phyloP scores from a whole-genome alignment of 73 alveolate genomes.

The Effrenium voratum region DNA sequence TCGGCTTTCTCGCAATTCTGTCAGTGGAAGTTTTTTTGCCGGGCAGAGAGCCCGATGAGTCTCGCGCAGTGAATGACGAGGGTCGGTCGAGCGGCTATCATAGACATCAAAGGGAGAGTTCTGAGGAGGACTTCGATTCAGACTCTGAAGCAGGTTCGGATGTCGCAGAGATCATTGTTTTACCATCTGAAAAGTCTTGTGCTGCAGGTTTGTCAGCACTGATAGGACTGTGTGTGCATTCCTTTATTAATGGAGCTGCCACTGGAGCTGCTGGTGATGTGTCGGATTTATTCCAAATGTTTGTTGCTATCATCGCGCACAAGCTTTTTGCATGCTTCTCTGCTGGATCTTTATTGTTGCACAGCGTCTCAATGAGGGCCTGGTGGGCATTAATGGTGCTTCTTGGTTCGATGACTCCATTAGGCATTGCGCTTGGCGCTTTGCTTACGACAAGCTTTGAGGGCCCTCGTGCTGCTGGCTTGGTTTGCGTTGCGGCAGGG shows the following conservation, averaged over 20 bases:
- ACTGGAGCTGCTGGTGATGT: constrained; percentile 16
- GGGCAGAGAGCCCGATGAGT: not conserved
- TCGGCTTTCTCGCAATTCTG: constrained; percentile 50
- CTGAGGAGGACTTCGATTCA: not conserved
- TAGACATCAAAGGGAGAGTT: not conserved
- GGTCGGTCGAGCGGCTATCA: not conserved
- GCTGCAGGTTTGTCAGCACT: constrained; percentile 29
- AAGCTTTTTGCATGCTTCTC: constrained; percentile 48
- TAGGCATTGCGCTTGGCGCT: constrained; percentile 24
- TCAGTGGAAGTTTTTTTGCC: constrained; percentile 27
- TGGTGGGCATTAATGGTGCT: constrained; percentile 38
- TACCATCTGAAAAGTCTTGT: constrained; percentile 5
- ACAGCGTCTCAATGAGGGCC: not conserved
- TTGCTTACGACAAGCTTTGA: not conserved
- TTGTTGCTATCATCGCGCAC: constrained; percentile 51
- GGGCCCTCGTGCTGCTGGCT: constrained; percentile 22
- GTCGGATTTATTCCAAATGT: not conserved
- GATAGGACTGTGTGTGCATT: constrained; percentile 44
- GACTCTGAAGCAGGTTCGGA: not conserved
- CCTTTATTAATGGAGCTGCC: constrained; percentile 50
- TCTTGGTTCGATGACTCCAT: constrained; percentile 24
- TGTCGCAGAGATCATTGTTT: not conserved
- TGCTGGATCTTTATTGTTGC: constrained; percentile 28
- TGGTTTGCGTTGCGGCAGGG: constrained; percentile 59
- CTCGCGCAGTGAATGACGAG: not conserved